Conservation (phyloP, 2,329 filamentous ascomycete species). For the Aquanectria penicillioides region DNA sequence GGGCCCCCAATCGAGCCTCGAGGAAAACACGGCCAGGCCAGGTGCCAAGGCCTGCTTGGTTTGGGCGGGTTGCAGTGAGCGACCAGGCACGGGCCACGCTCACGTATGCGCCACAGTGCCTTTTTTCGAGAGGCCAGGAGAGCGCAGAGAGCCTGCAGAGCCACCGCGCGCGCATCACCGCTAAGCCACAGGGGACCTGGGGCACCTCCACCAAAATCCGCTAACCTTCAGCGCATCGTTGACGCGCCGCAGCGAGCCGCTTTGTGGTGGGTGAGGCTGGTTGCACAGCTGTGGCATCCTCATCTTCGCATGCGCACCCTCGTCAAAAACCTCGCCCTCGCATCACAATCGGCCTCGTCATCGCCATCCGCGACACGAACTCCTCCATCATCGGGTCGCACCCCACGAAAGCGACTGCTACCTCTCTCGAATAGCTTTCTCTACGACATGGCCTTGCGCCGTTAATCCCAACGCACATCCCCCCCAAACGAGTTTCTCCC, state of each 20-base stretch:
- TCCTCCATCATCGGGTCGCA: constrained; percentile 27
- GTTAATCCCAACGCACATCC: constrained; percentile 27
- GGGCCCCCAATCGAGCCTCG: constrained; percentile 20
- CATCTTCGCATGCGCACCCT: constrained; percentile 3
- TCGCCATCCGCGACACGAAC: constrained; percentile 5
- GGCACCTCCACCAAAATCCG: constrained; percentile 23
- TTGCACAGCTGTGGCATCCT: constrained; percentile 29
- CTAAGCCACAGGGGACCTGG: constrained; percentile 30
- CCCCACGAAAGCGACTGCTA: constrained; percentile 6
- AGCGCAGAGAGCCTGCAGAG: no score
- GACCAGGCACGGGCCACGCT: constrained; percentile 28
- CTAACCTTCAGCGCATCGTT: constrained; percentile 33
- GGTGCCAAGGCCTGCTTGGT: not conserved
- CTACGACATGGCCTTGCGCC: constrained; percentile 35
- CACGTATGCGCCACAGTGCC: no score
- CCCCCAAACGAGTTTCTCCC: constrained; percentile 13
- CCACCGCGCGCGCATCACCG: constrained; percentile 8
- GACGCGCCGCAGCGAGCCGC: constrained; percentile 38
- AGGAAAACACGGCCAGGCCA: constrained; percentile 38
- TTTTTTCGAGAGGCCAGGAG: no score
- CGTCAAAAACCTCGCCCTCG: constrained; percentile 16
- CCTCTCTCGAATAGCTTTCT: not conserved
- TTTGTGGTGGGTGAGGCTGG: constrained; percentile 27
- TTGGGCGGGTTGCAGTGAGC: constrained; percentile 20
- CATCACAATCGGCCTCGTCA: constrained; percentile 30